Conservation (phyloP, 1,284 basidiomycete genomes). For the Athelia psychrophila region DNA sequence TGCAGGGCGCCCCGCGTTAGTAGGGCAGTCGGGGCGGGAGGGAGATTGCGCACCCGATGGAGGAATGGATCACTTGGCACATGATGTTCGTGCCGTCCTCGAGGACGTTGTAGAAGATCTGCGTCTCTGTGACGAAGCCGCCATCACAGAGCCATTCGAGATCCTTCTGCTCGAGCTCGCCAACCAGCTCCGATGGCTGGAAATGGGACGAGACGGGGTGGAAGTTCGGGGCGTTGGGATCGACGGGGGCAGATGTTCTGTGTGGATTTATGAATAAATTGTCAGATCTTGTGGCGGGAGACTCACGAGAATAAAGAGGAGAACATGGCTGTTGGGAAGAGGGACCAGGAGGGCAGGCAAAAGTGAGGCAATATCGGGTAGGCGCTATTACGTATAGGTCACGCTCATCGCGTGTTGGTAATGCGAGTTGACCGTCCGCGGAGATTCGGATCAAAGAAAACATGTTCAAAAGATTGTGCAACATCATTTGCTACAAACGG, state of each 20-base stretch:
- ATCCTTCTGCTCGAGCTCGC: constrained; percentile 71
- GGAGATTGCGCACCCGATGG: constrained; percentile 67
- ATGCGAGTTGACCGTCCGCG: no score
- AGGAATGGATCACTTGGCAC: constrained; percentile 94
- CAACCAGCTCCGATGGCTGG: constrained; percentile 58
- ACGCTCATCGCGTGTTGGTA: no score
- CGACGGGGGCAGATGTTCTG: constrained; percentile 52
- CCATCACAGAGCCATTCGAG: constrained; percentile 78
- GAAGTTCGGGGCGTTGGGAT: constrained; percentile 73
- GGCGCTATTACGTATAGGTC: no score
- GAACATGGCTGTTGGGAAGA: constrained; percentile 53
- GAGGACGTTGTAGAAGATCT: constrained; percentile 84
- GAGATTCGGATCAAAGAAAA: no score
- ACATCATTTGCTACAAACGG: no score
- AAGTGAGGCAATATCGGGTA: background rate
- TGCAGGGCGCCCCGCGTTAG: constrained; percentile 25
- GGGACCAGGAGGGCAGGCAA: constrained; percentile 1
- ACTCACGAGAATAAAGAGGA: constrained; percentile 72
- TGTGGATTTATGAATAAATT: constrained; percentile 14
- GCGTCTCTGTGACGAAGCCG: constrained; percentile 93
- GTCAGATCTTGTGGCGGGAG: constrained; percentile 12
- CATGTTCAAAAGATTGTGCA: no score
- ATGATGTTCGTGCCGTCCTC: constrained; percentile 83
- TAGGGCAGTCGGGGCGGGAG: background rate
- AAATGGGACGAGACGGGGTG: constrained; percentile 68